Evolutionary conservation across 2,329 filamentous ascomycete species (phyloP).

Genomic region (Sporothrix luriei): DNA sequence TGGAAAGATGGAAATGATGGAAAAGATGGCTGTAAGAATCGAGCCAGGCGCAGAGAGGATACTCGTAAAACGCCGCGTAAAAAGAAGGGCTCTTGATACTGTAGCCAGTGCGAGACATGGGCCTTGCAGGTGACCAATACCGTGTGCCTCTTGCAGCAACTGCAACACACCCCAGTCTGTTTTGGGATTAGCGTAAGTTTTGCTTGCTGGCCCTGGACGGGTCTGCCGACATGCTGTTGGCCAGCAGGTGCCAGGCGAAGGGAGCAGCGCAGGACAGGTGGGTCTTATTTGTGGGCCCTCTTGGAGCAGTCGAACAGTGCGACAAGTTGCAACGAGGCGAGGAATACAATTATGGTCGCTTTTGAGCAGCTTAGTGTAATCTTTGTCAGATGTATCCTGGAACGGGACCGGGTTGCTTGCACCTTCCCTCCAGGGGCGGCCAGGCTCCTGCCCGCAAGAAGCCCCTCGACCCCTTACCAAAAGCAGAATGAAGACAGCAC

Average conservation of each 20-base stretch:
- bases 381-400: background rate
- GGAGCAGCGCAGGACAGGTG: background rate
- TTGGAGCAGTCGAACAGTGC: slow-evolving; percentile 21
- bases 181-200: background rate
- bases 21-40: slow-evolving; percentile 22
- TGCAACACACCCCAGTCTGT: slow-evolving; percentile 16
- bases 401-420: background rate
- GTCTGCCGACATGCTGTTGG: slow-evolving; percentile 25
- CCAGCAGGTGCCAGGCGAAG: slow-evolving; percentile 17
- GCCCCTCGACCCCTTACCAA: background rate
- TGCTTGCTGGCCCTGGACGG: slow-evolving; percentile 6
- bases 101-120: slow-evolving; percentile 14
- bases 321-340: background rate
- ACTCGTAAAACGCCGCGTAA: background rate
- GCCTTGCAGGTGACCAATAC: background rate
- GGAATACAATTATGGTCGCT: background rate
- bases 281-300: background rate
- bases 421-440: slow-evolving; percentile 6
- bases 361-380: too few species aligned
- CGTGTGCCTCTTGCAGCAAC: background rate
- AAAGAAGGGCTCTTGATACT: background rate
- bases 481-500: slow-evolving; percentile 5
- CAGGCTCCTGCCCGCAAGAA: slow-evolving; percentile 7
- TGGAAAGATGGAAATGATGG: too few species aligned
- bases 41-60: slow-evolving; percentile 15